Percentiles rank a stretch among this genome's conserved stretches.
Conservation (phyloP, 352 stramenopile genomes). For the Peronospora belbahrii region DNA sequence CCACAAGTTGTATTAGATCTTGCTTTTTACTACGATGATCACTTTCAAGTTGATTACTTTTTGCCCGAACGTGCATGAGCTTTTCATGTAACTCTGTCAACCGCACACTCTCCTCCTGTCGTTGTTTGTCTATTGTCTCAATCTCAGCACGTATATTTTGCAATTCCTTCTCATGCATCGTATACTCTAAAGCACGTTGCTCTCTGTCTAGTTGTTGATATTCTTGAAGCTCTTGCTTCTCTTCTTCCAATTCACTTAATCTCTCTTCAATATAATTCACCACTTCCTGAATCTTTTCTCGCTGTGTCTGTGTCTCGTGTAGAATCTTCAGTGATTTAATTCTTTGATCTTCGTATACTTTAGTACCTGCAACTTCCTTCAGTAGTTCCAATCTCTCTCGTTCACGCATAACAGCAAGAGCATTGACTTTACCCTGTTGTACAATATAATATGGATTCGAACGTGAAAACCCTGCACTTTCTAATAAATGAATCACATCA, state of each 20-base stretch:
- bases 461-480: conserved; percentile 98
- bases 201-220: conserved; percentile 95
- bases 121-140: conserved; percentile 61
- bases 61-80: conserved; percentile 41
- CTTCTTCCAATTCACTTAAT: conserved; percentile 93
- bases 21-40: conserved; percentile 36
- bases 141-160: conserved; percentile 52
- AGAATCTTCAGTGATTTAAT: conserved; percentile 95
- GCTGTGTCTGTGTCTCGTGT: conserved; percentile 91
- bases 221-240: conserved; percentile 95
- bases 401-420: conserved; percentile 97
- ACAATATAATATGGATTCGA: conserved; percentile 99
- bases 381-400: conserved; percentile 93
- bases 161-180: conserved; percentile 89
- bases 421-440: conserved; percentile 99
- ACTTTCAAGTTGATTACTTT: conserved; percentile 50
- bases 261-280: conserved; percentile 92
- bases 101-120: conserved; percentile 38
- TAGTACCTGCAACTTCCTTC: conserved; percentile 97
- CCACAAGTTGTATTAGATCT: conserved; percentile 41
- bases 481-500: conserved; percentile 96
- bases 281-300: conserved; percentile 95
- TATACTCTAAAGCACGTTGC: conserved; percentile 95
- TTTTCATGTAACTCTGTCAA: conserved; percentile 65
- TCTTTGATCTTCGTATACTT: conserved; percentile 98